Conservation (phyloP, 2,329 filamentous ascomycete species). For the Penicillium sp. region DNA sequence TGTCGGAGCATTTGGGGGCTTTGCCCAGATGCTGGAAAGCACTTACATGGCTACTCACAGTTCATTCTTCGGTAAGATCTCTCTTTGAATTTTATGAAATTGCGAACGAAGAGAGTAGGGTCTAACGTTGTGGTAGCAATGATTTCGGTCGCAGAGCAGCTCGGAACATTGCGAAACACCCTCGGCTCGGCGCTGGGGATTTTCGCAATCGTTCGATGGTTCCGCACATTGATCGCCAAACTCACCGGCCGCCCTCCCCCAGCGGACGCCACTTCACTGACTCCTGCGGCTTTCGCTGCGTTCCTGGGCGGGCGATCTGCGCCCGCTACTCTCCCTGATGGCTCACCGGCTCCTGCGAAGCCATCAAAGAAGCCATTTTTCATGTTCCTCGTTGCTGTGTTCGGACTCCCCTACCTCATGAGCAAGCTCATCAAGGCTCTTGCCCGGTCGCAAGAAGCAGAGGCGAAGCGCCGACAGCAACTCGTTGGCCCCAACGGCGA, state of each 20-base stretch:
- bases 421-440: slow-evolving; percentile 88
- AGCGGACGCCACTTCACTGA: slow-evolving; percentile 81
- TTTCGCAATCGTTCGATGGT: slow-evolving; percentile 93
- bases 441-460: slow-evolving; percentile 80
- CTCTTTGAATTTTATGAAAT: neutral
- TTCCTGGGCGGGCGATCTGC: slow-evolving; percentile 69
- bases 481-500: slow-evolving; percentile 53
- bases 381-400: slow-evolving; percentile 91
- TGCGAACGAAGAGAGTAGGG: slow-evolving; percentile 6
- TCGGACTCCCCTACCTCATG: slow-evolving; percentile 95
- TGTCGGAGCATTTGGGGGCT: slow-evolving; percentile 93
- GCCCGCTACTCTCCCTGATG: slow-evolving; percentile 59
- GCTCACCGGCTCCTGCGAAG: slow-evolving; percentile 63
- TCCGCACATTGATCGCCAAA: slow-evolving; percentile 86
- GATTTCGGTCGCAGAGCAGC: slow-evolving; percentile 97
- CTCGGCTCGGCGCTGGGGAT: slow-evolving; percentile 92
- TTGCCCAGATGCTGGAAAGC: slow-evolving; percentile 98
- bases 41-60: slow-evolving; percentile 99
- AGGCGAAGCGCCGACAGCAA: slow-evolving; percentile 54
- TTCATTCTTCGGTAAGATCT: slow-evolving; percentile 84
- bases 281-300: slow-evolving; percentile 83
- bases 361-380: slow-evolving; percentile 94
- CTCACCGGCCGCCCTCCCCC: slow-evolving; percentile 88
- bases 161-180: slow-evolving; percentile 88
- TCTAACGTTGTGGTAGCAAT: slow-evolving; percentile 64